These are phyloP conservation scores for Pichia thaimueangensis DNA, from an alignment of 805 yeast species.

Conservation along the genomic window DNA sequence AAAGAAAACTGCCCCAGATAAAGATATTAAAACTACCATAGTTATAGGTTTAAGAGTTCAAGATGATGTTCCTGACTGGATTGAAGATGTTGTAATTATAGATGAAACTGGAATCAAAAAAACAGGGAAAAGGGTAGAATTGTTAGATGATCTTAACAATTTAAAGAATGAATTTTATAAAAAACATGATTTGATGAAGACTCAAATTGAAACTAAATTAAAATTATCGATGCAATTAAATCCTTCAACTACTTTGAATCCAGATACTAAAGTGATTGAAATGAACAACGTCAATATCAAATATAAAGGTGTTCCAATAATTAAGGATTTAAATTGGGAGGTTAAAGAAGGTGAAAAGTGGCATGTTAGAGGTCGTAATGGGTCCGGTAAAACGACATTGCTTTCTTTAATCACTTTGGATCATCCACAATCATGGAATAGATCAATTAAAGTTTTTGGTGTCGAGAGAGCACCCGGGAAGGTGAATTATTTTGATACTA, in stretches of 20 bases:
- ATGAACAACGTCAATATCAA: constrained; percentile 58
- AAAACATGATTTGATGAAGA: constrained; percentile 18
- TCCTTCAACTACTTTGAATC: neutral
- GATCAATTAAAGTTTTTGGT: constrained; percentile 57
- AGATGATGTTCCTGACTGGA: constrained; percentile 76
- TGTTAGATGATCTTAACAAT: constrained; percentile 19
- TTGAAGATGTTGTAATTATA: constrained; percentile 62
- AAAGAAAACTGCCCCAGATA: constrained; percentile 16
- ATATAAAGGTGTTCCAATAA: constrained; percentile 56
- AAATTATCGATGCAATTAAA: neutral
- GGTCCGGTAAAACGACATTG: constrained; percentile 89
- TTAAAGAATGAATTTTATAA: constrained; percentile 20
- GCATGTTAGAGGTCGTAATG: constrained; percentile 87
- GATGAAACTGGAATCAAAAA: constrained; percentile 45
- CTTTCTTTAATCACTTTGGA: constrained; percentile 83
- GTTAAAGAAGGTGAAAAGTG: constrained; percentile 71
- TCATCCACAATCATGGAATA: constrained; percentile 94
- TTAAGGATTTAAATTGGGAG: constrained; percentile 58
- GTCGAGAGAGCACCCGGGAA: constrained; percentile 66
- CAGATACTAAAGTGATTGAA: constrained; percentile 34
- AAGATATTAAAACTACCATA: constrained; percentile 38
- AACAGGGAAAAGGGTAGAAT: constrained; percentile 39
- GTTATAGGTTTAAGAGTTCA: constrained; percentile 73
- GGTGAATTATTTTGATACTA: constrained; percentile 71
- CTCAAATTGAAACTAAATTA: constrained; percentile 13